phyloP scores from a whole-genome alignment of 805 yeast species.

The Ogataea minuta region DNA sequence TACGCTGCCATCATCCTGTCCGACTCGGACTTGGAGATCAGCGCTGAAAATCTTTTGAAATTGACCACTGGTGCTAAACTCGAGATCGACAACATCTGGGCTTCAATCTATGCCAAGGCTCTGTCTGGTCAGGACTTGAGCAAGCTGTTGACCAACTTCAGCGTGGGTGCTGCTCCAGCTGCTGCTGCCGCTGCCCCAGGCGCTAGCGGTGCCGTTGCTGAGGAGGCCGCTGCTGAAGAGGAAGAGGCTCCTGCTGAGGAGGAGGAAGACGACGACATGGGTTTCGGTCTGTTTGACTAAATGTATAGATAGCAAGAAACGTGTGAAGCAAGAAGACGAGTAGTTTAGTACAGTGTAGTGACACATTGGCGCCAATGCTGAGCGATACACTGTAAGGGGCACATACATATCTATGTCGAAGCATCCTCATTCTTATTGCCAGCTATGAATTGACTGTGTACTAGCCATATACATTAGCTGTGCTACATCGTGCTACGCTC shows the following conservation, averaged over 20 bases:
- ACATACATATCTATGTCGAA: no score
- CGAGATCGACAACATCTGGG: constrained; percentile 75
- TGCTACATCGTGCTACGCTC: no score
- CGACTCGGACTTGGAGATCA: constrained; percentile 92
- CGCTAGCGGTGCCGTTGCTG: constrained; percentile 42
- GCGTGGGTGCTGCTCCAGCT: constrained; percentile 50
- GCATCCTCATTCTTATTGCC: no score
- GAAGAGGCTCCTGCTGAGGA: constrained; percentile 62
- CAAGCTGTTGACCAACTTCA: constrained; percentile 60
- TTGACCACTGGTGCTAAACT: constrained; percentile 77
- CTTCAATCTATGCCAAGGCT: constrained; percentile 79
- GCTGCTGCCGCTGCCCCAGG: constrained; percentile 48
- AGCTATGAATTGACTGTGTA: no score
- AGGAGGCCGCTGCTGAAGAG: constrained; percentile 51
- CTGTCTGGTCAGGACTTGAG: constrained; percentile 75
- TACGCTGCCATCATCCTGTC: constrained; percentile 98
- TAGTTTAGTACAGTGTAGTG: neutral
- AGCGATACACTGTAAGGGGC: neutral
- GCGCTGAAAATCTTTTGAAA: constrained; percentile 74
- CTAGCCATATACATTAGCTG: no score
- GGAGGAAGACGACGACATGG: constrained; percentile 83
- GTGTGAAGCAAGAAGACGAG: neutral
- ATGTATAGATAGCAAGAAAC: constrained; percentile 12
- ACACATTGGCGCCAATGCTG: neutral
- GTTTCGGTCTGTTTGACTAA: constrained; percentile 89